Conservation (phyloP, 192 early-diverging fungal species). For the Martensiomyces pterosporus region DNA sequence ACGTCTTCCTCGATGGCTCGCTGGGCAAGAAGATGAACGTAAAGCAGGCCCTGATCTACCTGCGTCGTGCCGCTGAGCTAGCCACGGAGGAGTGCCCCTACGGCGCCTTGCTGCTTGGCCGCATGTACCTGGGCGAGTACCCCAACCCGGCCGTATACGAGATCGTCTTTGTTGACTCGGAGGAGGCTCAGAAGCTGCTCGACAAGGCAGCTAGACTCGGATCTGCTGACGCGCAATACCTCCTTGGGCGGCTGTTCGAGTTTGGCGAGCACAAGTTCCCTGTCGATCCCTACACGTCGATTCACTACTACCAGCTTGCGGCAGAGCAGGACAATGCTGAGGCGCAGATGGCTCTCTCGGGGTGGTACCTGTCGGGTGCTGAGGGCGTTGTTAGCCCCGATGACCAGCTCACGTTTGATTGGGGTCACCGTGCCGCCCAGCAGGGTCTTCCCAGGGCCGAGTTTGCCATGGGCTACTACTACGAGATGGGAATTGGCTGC, state of each 20-base stretch:
- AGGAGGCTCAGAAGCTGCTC: conserved; percentile 71
- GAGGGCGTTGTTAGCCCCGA: conserved; percentile 59
- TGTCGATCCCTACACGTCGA: conserved; percentile 61
- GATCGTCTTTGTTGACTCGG: conserved; percentile 64
- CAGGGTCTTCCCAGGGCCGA: conserved; percentile 74
- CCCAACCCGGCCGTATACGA: conserved; percentile 57
- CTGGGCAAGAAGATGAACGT: conserved; percentile 63
- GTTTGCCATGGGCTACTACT: conserved; percentile 89
- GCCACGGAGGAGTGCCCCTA: conserved; percentile 66
- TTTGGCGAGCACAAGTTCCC: conserved; percentile 67
- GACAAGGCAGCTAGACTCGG: conserved; percentile 71
- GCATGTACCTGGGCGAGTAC: conserved; percentile 73
- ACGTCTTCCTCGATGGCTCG: conserved; percentile 68
- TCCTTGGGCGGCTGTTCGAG: conserved; percentile 77
- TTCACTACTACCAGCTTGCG: conserved; percentile 77
- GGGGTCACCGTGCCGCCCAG: conserved; percentile 78
- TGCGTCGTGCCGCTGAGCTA: conserved; percentile 73
- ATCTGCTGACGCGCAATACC: conserved; percentile 66
- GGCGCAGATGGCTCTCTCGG: conserved; percentile 84
- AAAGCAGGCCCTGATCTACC: conserved; percentile 77
- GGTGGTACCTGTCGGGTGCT: conserved; percentile 80
- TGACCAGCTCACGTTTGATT: conserved; percentile 73
- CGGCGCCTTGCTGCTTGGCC: conserved; percentile 71
- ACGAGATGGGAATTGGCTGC: conserved; percentile 72
- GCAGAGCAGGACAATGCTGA: conserved; percentile 73